Evolutionary conservation across 371 early-diverging fungal species (phyloP), one percentile per base, ranked within the genome.

Genomic region (Mortierella sp.): DNA sequence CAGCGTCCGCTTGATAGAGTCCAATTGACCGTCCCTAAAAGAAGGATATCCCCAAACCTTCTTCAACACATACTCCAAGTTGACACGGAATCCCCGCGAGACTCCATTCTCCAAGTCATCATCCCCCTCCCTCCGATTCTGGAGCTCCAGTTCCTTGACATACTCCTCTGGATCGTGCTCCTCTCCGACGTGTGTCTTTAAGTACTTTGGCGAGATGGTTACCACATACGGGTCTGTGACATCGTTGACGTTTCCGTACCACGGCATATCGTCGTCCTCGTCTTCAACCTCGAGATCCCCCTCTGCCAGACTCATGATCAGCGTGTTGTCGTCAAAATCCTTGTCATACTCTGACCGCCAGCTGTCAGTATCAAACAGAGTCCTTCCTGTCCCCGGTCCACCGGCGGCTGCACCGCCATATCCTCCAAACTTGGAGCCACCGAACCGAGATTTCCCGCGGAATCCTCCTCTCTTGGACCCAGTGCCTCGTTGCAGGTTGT

Each of bases 1-100:
- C n/a, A 93, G 68, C 10, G 89, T 85, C 8, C 90, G 82, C 70
- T 79, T 78, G 22, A 92, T 87, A 0, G 91, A 83, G 22, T 86
- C 86, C 4, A 80, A 53, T 70, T 91, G 91, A 6, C 90, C 90
- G 19, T 85, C 72, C n/a, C 87, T 73, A 66, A 90, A 90, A 11
- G 68, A 70, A 16, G 68, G 71, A 50, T 87, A 85, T 1, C 86
- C 80, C 87, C 88, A 89, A 13, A 86, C 72, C 45, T 74, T 78
- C 24, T 52, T 74, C 37, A 90, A 76, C 37, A 87, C 40, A 39
- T 83, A 76, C 43, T 80, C 68, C 66, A 84, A 55, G 45, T 88
- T 90, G 73, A 85, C 80, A 75, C 80, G 69, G 34, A 79, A 48
- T 8, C 34, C 70, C 45, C 47, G 24, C 1, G 58, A 34, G 34